Base-by-base conservation (phyloP, 805 yeast species). In the Myxozyma neglecta region DNA sequence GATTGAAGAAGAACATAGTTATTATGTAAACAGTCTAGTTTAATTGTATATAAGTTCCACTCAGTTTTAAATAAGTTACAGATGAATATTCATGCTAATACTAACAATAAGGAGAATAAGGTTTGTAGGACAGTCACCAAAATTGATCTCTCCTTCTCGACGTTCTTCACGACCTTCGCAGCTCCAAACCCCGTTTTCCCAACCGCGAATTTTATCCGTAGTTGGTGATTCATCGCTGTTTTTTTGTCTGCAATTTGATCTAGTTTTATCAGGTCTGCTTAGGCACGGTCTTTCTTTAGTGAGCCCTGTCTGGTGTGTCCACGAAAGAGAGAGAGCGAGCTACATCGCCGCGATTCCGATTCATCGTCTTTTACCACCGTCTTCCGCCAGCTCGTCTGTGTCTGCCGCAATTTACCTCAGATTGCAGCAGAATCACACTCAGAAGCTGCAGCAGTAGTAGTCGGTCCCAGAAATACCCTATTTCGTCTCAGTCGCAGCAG, bases 401-500 rank as follows among this genome's bases (percentile, higher is more conserved):
- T 46, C 56, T 37, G 53, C 60, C 46, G 47, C 52, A n/a, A 50
- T 40, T 16, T 18, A 29, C 13, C 16, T 20, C 13, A 51, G 29
- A 43, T 24, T 24, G 29, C 29, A 24, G 29, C 5, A 24, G 29
- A 24, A 3, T 24, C 29, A 24, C 29, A 24, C 5, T 24, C 5
- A 5, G 29, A 46, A 51, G 55, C 55, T 40, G 51, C 59, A 48
- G 49, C 60, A 16, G 35, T 53, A 18, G 61, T 57, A 36, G 52
- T 16, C 39, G 32, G 48, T 48, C 56, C 13, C 24, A 53, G 48
- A 39, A 44, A 42, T 34, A 42, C 8, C 45, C 16, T 43, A 42
- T 54, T 11, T 47, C 63, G 13, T 47, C 60, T 18, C 34, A 46
- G 18, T 53, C 48, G n/a, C 50, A 60, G 45, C 48, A 45, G 48